A percentile compares a stretch with the other conserved stretches of the same genome.
Evolutionary conservation across 176 grass and related monocot species (phyloP).

Genomic region (Bothriochloa decipiens): DNA sequence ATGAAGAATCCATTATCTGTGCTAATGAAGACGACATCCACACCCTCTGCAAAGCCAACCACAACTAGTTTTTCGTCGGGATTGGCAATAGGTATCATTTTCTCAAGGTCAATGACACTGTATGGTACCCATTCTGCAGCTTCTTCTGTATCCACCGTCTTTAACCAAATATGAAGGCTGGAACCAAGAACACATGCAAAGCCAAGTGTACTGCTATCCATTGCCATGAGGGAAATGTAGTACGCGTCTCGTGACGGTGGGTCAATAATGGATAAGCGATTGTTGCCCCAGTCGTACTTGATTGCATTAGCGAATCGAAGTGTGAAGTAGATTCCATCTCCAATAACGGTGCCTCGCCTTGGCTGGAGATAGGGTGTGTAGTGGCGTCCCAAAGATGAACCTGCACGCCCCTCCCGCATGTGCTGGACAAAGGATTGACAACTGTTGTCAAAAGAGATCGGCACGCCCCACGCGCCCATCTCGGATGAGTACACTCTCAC

Average conservation of each 20-base stretch:
- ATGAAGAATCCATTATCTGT: background rate
- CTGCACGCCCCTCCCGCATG: no score
- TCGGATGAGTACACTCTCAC: background rate
- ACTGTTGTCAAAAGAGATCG: no score
- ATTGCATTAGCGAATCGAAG: background rate
- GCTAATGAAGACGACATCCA: background rate
- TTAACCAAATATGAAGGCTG: background rate
- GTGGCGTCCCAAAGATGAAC: no score
- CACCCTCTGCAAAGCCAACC: background rate
- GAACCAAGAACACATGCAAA: background rate
- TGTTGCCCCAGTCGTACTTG: background rate
- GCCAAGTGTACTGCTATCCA: background rate
- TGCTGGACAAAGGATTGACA: no score
- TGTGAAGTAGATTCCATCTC: background rate
- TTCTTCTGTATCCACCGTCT: background rate
- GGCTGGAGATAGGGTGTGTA: no score
- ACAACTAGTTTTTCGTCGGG: background rate
- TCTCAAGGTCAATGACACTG: background rate
- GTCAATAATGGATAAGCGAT: background rate
- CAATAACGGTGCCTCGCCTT: no score
- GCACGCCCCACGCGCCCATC: background rate
- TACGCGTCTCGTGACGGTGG: background rate
- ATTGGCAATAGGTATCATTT: background rate
- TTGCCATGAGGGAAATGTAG: background rate
- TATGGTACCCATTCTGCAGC: background rate